These are phyloP conservation scores for Rhizophagus sp. DNA, from an alignment of 192 early-diverging fungal genomes.

Conservation along the genomic window DNA sequence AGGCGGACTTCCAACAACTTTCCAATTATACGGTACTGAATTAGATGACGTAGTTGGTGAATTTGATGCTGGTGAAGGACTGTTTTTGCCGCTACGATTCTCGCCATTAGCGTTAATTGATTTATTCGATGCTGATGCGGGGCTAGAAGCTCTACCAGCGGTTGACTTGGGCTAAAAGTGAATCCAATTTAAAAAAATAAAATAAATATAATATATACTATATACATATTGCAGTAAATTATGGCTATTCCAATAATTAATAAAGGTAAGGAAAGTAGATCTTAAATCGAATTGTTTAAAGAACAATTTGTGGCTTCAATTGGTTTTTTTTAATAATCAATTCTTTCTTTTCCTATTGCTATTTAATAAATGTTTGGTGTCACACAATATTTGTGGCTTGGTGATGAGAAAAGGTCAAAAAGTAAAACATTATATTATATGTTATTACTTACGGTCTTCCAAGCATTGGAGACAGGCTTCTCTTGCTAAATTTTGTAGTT, in stretches of 20 bases:
- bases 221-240: background rate
- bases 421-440: background rate
- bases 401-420: background rate
- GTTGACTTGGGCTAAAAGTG: constrained; percentile 16
- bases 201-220: background rate
- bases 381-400: constrained; percentile 12
- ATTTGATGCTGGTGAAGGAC: constrained; percentile 26
- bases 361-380: constrained; percentile 10
- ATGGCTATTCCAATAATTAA: background rate
- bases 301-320: background rate
- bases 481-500: constrained; percentile 1
- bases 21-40: constrained; percentile 45
- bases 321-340: background rate
- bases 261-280: too few species aligned
- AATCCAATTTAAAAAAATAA: background rate
- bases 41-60: constrained; percentile 24
- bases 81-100: constrained; percentile 24
- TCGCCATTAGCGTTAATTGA: constrained; percentile 20
- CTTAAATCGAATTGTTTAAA: background rate
- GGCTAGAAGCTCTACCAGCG: constrained; percentile 23
- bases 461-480: constrained; percentile 19
- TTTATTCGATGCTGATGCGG: constrained; percentile 20
- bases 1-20: constrained; percentile 61
- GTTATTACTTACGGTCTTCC: constrained; percentile 27
- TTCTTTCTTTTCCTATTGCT: background rate